These are phyloP conservation scores for Gomphus bonarii DNA, from an alignment of 1,284 basidiomycete species.

Conservation along the genomic window DNA sequence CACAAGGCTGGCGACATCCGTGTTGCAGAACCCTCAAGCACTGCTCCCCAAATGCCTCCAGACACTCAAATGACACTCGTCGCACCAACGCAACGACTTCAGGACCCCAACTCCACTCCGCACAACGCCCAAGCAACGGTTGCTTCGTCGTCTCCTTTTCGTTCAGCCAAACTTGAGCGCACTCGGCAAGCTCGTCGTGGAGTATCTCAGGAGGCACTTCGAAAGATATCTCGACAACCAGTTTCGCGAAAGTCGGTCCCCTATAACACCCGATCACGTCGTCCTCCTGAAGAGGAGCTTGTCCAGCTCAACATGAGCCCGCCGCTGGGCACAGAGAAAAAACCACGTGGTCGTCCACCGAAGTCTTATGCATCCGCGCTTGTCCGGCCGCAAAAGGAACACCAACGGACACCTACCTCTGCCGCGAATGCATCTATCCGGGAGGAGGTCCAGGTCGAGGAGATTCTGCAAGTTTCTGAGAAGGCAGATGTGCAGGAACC, in stretches of 20 bases:
- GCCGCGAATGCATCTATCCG: not conserved
- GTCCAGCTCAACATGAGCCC: not conserved
- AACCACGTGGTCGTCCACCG: not conserved
- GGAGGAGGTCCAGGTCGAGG: not conserved
- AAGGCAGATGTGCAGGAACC: not conserved
- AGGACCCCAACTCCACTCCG: not conserved
- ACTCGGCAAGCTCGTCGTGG: not conserved
- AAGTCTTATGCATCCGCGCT: not conserved
- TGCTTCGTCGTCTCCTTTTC: not conserved
- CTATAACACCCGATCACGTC: not conserved
- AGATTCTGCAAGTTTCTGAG: not conserved
- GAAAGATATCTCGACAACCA: no score
- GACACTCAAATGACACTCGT: not conserved
- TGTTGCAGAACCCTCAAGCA: not conserved
- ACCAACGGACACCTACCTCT: not conserved
- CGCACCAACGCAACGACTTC: not conserved
- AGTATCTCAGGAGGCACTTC: not conserved
- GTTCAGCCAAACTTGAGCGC: not conserved
- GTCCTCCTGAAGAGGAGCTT: not conserved
- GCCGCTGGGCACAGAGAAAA: not conserved
- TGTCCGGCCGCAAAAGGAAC: not conserved
- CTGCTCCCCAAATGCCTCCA: not conserved
- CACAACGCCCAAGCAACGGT: not conserved
- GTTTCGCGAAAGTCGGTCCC: not conserved
- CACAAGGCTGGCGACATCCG: not conserved